phyloP scores from a whole-genome alignment of 75 land plant species.

The Sequoiadendron giganteum region DNA sequence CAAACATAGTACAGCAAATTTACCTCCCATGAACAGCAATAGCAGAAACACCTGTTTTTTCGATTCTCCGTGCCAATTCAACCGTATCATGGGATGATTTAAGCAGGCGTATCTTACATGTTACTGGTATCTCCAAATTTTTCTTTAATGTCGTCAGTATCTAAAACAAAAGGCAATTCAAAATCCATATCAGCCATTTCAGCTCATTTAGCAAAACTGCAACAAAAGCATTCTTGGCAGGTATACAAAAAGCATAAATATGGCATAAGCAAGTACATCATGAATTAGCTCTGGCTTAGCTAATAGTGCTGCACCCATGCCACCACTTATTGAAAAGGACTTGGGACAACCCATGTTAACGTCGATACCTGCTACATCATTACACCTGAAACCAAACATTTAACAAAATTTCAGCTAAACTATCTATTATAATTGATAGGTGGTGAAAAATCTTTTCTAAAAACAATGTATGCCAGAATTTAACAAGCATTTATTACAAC shows the following conservation, averaged over 20 bases:
- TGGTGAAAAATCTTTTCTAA: too few relatives aligned
- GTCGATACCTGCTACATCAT: slow-evolving; percentile 90
- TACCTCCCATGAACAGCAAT: slow-evolving; percentile 98
- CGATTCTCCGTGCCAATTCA: slow-evolving; percentile 82
- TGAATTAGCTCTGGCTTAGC: slow-evolving; percentile 85
- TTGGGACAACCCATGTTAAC: slow-evolving; percentile 98
- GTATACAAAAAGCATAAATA: neutral
- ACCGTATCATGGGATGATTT: slow-evolving; percentile 72
- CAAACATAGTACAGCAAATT: neutral
- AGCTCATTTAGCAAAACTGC: neutral
- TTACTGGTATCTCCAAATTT: slow-evolving; percentile 74
- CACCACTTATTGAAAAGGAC: slow-evolving; percentile 87
- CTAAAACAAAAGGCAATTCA: slow-evolving; percentile 30
- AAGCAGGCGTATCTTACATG: slow-evolving; percentile 90
- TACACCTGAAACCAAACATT: slow-evolving; percentile 43
- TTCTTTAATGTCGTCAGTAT: slow-evolving; percentile 83
- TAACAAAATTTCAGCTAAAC: neutral
- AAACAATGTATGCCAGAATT: neutral
- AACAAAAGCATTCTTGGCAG: neutral
- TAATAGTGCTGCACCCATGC: slow-evolving; percentile 96
- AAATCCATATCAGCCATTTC: neutral
- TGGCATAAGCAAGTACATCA: slow-evolving; percentile 57
- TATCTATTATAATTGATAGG: neutral
- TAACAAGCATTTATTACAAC: neutral
- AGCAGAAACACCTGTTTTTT: slow-evolving; percentile 89